Evolutionary conservation across 371 early-diverging fungal genomes (phyloP), one percentile per base, ranked within the genome.

Genomic region (Syncephalastrum sp.): DNA sequence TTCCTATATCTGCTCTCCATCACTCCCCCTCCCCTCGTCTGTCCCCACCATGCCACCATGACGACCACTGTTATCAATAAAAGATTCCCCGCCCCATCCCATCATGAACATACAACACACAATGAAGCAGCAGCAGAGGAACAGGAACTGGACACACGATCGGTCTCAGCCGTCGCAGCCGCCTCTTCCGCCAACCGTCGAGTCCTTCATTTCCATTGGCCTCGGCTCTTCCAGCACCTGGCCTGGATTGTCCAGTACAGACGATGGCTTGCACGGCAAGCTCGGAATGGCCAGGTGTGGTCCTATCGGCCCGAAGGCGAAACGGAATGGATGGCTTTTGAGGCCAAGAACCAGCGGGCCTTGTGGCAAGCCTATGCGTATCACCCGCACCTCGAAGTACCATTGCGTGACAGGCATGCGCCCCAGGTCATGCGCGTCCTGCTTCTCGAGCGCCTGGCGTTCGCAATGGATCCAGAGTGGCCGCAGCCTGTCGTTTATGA

Each of bases 401-500:
- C 59, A 25, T n/a, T 67, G 13, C 48, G 24, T 16, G 67, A 67
- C 23, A 42, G 44, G 7, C 15, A 54, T 27, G 67, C 59, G 10
- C 38, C 48, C 24, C 54, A 56, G 17, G 17, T 60, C 16, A 51
- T 67, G 8, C 59, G 57, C 6, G 58, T 63, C 4, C 54, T 63
- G 3, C 16, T 59, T 7, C 48, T 52, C 14, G 67, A 67, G 42
- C 53, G 54, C 14, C 12, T 67, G n/a, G 67, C 60, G 4, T 67
- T 56, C 38, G 54, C 50, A 15, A 54, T 56, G 42, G 60, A 67
- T 41, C 57, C 67, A 5, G 59, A 59, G 12, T 60, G 62, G 59
- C 27, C 59, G 14, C 50, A 59, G n/a, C 67, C 67, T 6, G n/a
- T 63, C 12, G 54, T 60, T 1, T 67, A 67, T 50, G 57, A 67